Evolutionary conservation across 2,329 filamentous ascomycete genomes (phyloP), one percentile per base, ranked within the genome.

Genomic region (Nannizzia gypsea): DNA sequence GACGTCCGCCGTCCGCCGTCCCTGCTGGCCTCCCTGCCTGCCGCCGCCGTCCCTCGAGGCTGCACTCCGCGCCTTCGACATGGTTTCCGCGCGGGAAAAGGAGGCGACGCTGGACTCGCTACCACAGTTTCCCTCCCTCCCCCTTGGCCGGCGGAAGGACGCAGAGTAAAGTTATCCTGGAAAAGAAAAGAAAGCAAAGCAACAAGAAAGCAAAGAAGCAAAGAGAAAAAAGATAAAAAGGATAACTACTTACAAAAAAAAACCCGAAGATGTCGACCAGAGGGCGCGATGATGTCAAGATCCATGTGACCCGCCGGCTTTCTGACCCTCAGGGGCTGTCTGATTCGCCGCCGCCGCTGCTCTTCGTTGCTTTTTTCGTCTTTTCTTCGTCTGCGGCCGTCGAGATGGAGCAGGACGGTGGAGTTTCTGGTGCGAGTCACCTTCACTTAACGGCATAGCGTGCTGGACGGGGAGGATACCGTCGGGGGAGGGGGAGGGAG

Each of bases 391-490:
- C 38, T 17, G n/a, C n/a, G 20, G 42, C 8, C 17, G 11, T 46
- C 2, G 17, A 46, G 44, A 48, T 48, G 44, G 44, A 48, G 44
- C 20, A 20, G 22, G 44, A 48, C 13, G 44, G 44, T 48, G 44
- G 44, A 46, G 42, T 46, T 46, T n/a, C 17, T 11, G 31, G 31
- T 20, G 17, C n/a, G 17, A 46, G 22, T 15, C 44, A 48, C 44
- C 44, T 48, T 48, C 44, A 48, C 44, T 48, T 48, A 48, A 48
- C 44, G 44, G 44, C 44, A 48, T 48, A 48, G 44, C 44, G 44
- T 48, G n/a, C 17, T 20, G 20, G 17, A 46, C n/a, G 17, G 44
- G 44, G 44, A 48, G 44, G 44, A 48, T 48, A 48, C 20, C 22
- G 22, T 48, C 44, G 44, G 44, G 20, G 17, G 42, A 20, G 42